Evolutionary conservation across 208 protist genomes (phyloP).

Genomic region (Plasmodiophora brassicae): DNA sequence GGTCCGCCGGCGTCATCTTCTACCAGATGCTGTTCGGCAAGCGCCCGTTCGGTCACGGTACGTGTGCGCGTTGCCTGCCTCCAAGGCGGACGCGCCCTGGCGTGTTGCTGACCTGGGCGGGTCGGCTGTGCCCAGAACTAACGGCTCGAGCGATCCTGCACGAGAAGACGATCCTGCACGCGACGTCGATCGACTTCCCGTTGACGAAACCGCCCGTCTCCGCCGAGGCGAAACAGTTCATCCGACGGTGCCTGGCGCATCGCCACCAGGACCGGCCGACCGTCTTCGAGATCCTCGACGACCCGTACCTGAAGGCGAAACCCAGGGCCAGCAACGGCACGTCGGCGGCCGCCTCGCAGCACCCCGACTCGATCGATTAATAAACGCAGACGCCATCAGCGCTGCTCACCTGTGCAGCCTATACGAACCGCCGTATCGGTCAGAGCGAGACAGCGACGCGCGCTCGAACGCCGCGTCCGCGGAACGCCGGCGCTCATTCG

Average conservation of each 20-base stretch:
- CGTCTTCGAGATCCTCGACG: slow-evolving; percentile 28
- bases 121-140: slow-evolving; percentile 6
- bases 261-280: neutral
- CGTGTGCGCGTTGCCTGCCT: slow-evolving; percentile 23
- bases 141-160: neutral
- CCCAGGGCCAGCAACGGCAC: too few species aligned
- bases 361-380: too few species aligned
- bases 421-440: too few species aligned
- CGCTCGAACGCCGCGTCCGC: too few species aligned
- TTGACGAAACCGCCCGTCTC: neutral
- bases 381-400: too few species aligned
- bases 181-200: neutral
- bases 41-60: slow-evolving; percentile 45
- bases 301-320: slow-evolving; percentile 8
- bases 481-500: too few species aligned
- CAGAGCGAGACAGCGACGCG: too few species aligned
- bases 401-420: too few species aligned
- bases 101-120: neutral
- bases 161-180: neutral
- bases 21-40: slow-evolving; percentile 53
- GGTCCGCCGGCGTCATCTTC: slow-evolving; percentile 56
- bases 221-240: slow-evolving; percentile 2
- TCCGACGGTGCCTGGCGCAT: neutral
- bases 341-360: too few species aligned
- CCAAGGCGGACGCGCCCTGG: neutral